A percentile compares a stretch with the other conserved stretches of the same genome.
Conservation (phyloP, 2,329 filamentous ascomycete genomes). For the Pseudopithomyces chartarum region DNA sequence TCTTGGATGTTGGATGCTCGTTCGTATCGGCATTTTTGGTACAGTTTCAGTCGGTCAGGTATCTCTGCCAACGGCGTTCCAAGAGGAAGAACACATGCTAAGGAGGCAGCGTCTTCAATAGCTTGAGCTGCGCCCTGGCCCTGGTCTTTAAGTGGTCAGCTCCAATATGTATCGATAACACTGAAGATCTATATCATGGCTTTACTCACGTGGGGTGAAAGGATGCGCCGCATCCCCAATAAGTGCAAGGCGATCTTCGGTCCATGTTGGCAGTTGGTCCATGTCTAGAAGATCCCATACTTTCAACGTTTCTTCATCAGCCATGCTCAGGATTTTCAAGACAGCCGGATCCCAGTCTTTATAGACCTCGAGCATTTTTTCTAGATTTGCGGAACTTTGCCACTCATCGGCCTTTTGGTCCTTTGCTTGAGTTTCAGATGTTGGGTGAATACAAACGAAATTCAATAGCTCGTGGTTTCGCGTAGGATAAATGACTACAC, state of each 20-base stretch:
- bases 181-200: not conserved
- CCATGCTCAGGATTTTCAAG: constrained; percentile 45
- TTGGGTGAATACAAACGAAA: constrained; percentile 51
- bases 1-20: constrained; percentile 64
- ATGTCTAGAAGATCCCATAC: constrained; percentile 58
- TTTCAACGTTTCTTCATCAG: constrained; percentile 43
- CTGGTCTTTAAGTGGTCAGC: constrained; percentile 48
- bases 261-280: constrained; percentile 62
- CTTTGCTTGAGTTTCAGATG: constrained; percentile 31
- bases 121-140: constrained; percentile 67
- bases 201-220: constrained; percentile 61
- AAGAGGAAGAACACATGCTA: constrained; percentile 60
- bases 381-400: constrained; percentile 44
- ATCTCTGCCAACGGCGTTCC: constrained; percentile 55
- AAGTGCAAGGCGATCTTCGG: constrained; percentile 58
- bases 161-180: not conserved
- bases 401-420: constrained; percentile 31
- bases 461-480: constrained; percentile 54
- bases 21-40: constrained; percentile 62
- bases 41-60: constrained; percentile 61
- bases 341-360: constrained; percentile 44
- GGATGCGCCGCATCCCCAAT: constrained; percentile 73
- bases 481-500: constrained; percentile 56
- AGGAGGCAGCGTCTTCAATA: constrained; percentile 68
- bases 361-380: constrained; percentile 48